These are phyloP conservation scores for Boletus rubescentipes DNA, from an alignment of 768 basidiomycete genomes.

Conservation along the genomic window DNA sequence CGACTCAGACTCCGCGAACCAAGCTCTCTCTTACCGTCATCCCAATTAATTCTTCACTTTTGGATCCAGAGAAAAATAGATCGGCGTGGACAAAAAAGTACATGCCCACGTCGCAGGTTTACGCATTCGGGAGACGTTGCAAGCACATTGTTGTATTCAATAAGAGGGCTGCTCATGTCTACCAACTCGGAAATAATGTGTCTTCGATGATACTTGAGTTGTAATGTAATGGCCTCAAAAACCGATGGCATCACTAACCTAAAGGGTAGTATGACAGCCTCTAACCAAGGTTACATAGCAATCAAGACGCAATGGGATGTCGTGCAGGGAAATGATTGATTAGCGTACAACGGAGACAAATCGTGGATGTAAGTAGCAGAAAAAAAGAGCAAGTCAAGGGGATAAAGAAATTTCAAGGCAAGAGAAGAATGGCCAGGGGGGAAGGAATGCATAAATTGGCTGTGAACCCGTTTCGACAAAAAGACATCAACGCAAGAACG, in stretches of 20 bases:
- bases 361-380: slow-evolving; percentile 30
- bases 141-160: background rate
- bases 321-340: slow-evolving; percentile 27
- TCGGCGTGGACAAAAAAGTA: slow-evolving; percentile 8
- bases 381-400: slow-evolving; percentile 11
- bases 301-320: slow-evolving; percentile 19
- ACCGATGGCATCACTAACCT: slow-evolving; percentile 16
- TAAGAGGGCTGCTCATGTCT: slow-evolving; percentile 2
- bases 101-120: background rate
- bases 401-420: slow-evolving; percentile 18
- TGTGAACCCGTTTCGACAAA: slow-evolving; percentile 25
- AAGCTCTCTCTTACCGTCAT: background rate
- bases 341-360: slow-evolving; percentile 32
- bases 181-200: slow-evolving; percentile 9
- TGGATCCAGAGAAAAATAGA: background rate
- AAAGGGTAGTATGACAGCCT: slow-evolving; percentile 14
- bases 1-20: slow-evolving; percentile 24
- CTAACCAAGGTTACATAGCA: slow-evolving; percentile 27
- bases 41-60: slow-evolving; percentile 9
- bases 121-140: background rate
- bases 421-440: slow-evolving; percentile 15
- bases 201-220: slow-evolving; percentile 17
- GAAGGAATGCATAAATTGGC: slow-evolving; percentile 27
- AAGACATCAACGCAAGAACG: slow-evolving; percentile 19
- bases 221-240: slow-evolving; percentile 23